Evolutionary conservation across 371 early-diverging fungal species (phyloP).

Genomic region (Lichtheimia ornata): DNA sequence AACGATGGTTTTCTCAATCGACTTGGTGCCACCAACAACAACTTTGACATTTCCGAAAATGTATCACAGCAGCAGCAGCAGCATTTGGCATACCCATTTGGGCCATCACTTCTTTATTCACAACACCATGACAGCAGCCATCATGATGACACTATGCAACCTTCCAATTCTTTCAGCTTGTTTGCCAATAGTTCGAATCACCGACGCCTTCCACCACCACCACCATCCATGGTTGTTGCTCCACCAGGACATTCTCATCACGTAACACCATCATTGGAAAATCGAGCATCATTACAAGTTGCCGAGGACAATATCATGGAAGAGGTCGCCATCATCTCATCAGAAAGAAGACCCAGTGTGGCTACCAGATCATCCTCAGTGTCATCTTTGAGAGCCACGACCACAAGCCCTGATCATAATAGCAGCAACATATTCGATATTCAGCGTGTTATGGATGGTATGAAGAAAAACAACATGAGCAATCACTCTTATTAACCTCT

Average conservation of each 20-base stretch:
- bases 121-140: neutral
- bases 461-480: neutral
- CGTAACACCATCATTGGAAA: neutral
- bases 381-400: neutral
- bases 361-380: neutral
- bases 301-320: neutral
- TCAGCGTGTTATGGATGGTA: conserved; percentile 14
- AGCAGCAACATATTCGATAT: conserved; percentile 8
- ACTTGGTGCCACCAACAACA: neutral
- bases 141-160: too few relatives aligned
- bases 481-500: neutral
- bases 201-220: too few relatives aligned
- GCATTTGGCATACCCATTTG: too few relatives aligned
- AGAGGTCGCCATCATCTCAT: neutral
- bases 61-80: neutral
- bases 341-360: too few relatives aligned
- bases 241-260: too few relatives aligned
- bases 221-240: neutral
- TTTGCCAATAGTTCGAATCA: neutral
- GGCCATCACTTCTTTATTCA: neutral
- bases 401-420: neutral
- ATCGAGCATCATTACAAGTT: neutral
- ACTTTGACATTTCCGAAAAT: neutral
- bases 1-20: neutral
- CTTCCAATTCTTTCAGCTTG: neutral